A percentile compares a stretch with the other conserved stretches of the same genome.
Evolutionary conservation across 768 basidiomycete genomes (phyloP).

Genomic region (Podaxis carcinomalis): DNA sequence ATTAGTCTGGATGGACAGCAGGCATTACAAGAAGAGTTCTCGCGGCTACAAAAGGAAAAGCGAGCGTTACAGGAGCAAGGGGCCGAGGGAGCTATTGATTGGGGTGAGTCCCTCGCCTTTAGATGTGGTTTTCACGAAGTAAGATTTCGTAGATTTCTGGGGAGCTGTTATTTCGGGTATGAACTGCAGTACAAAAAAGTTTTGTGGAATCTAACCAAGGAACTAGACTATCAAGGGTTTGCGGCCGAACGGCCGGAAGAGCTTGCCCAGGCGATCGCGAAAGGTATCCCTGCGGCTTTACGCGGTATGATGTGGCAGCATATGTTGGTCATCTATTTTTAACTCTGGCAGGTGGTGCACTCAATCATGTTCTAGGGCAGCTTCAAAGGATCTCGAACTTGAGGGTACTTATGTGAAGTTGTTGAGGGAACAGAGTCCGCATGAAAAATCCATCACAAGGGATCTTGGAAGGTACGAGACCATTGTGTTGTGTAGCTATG

Average conservation of each 20-base stretch:
- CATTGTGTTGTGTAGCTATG: constrained; percentile 7
- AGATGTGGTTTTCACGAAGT: neutral
- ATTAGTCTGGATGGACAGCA: constrained; percentile 52
- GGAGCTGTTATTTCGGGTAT: constrained; percentile 85
- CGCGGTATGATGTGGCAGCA: constrained; percentile 97
- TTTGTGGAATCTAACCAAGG: neutral
- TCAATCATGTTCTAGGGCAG: constrained; percentile 54
- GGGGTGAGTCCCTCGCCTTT: constrained; percentile 50
- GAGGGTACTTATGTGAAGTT: constrained; percentile 80
- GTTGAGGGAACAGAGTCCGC: constrained; percentile 77
- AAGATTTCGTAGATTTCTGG: constrained; percentile 73
- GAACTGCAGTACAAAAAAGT: neutral
- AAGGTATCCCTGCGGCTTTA: constrained; percentile 82
- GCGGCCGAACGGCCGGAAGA: constrained; percentile 75
- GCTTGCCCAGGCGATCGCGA: constrained; percentile 86
- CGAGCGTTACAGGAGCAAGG: constrained; percentile 31
- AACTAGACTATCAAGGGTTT: constrained; percentile 80
- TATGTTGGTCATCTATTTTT: constrained; percentile 48
- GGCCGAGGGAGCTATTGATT: constrained; percentile 58
- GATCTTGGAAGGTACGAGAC: constrained; percentile 75
- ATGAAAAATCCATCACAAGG: constrained; percentile 92
- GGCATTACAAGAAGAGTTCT: constrained; percentile 75
- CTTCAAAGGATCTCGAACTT: constrained; percentile 86
- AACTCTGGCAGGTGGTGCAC: constrained; percentile 6
- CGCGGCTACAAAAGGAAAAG: constrained; percentile 56